Percentiles rank a stretch among this genome's conserved stretches.
Conservation (phyloP, 306 rosid genomes). For the Prunus mume region DNA sequence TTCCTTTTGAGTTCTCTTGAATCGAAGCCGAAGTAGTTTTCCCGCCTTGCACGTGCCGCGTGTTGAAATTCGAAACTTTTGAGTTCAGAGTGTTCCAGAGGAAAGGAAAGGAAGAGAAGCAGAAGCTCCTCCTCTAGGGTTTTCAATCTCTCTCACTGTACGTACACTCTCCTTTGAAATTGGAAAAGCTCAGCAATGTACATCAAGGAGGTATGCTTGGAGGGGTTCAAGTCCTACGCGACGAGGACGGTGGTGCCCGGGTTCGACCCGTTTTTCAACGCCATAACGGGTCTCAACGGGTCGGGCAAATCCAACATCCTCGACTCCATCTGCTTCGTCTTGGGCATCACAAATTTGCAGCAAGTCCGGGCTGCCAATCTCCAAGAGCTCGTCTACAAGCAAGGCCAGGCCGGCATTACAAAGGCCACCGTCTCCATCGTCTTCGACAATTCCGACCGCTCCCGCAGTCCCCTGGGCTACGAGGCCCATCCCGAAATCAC, state of each 20-base stretch:
- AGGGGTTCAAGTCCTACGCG: constrained; percentile 98
- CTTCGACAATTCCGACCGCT: constrained; percentile 67
- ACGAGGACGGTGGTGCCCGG: constrained; percentile 89
- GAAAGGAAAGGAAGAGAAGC: background rate
- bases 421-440: constrained; percentile 89
- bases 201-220: constrained; percentile 83
- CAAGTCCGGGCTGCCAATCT: constrained; percentile 94
- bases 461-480: constrained; percentile 86
- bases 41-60: constrained; percentile 3
- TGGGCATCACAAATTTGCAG: constrained; percentile 88
- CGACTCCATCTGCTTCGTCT: constrained; percentile 86
- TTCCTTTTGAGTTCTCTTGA: background rate
- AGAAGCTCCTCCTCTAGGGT: background rate
- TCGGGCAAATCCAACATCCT: constrained; percentile 97
- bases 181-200: constrained; percentile 33
- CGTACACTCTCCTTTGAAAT: background rate
- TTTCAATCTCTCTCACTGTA: background rate
- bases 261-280: constrained; percentile 84
- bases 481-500: constrained; percentile 79
- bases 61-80: background rate
- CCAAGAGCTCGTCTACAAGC: constrained; percentile 95
- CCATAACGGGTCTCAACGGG: constrained; percentile 89
- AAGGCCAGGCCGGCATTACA: constrained; percentile 97
- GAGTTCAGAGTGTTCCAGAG: background rate
- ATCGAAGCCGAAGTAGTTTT: background rate